Base-by-base conservation (phyloP, 306 rosid genomes). In the Prunus dulcis region DNA sequence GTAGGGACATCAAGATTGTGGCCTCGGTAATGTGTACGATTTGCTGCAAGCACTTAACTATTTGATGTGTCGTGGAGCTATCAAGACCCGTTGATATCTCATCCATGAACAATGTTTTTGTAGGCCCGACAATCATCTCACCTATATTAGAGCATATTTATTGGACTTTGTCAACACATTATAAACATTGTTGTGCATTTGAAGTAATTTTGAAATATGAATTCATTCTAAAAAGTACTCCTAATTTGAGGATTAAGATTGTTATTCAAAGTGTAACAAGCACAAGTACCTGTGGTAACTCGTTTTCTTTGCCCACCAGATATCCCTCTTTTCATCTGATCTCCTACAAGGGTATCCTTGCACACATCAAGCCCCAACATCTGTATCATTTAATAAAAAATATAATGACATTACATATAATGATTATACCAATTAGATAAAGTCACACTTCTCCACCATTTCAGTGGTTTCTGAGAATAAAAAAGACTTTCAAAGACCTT, bases 31-130 rank as follows among this genome's bases (percentile, higher is more conserved):
- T 87, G 64, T 88, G 96, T 0, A 87, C 95, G 0, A 95, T 78
- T 64, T 95, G 98, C 41, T 95, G 96, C 30, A 95, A 74, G 68
- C 98, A 92, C 56, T 92, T 95, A 47, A 92, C 97, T 20, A 95
- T 95, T 58, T 95, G 98, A 70, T 52, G 88, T 28, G 98, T 92
- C 6, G 98, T 95, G 19, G 98, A 95, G 69, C 98, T 95, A 78
- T 95, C 98, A 9, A 95, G 88, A 11, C 98, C 98, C 0, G 98
- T 95, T 60, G 98, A 89, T 89, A 95, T 95, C 47, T 95, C 98
- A 76, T 94, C 98, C 98, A 94, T 94, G 67, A 92, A 92, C 1
- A 95, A 60, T 43, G 97, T 85, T 53, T 89, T 95, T 2, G 95
- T 92, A 2, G 97, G 98, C 60, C 98, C 98, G 22, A 95, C 97